Percentiles rank a stretch among this genome's conserved stretches.
phyloP scores from a whole-genome alignment of 495 filamentous ascomycete species.

The Penicillium malachiteum region DNA sequence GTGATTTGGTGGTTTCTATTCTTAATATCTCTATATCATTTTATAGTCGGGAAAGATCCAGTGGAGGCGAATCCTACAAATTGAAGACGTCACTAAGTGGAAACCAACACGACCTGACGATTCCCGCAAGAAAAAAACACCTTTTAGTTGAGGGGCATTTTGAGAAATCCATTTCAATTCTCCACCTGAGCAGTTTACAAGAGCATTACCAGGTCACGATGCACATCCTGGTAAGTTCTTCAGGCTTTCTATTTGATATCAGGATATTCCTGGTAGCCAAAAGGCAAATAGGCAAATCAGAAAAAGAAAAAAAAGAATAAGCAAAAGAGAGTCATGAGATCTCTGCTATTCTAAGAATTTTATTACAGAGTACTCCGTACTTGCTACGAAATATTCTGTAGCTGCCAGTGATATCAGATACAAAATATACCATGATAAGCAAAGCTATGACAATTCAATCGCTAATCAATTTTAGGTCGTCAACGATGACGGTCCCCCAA shows the following conservation, averaged over 20 bases:
- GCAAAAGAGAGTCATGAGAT: not conserved
- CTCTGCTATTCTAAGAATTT: not conserved
- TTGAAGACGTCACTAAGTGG: too few relatives aligned
- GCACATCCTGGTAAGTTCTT: constrained; percentile 48
- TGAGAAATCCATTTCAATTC: too few relatives aligned
- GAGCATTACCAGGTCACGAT: constrained; percentile 20
- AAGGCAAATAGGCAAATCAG: too few relatives aligned
- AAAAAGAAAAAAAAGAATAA: not conserved
- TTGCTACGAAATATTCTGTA: not conserved
- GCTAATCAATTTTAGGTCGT: constrained; percentile 53
- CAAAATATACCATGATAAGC: not conserved
- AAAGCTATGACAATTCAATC: not conserved
- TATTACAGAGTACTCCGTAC: not conserved
- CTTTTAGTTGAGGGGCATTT: too few relatives aligned
- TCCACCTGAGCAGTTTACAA: too few relatives aligned
- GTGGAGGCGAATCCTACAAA: too few relatives aligned
- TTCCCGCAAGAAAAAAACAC: too few relatives aligned
- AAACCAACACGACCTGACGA: too few relatives aligned
- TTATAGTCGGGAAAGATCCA: too few relatives aligned
- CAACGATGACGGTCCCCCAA: constrained; percentile 96
- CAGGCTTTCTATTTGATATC: not conserved
- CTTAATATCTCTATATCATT: not conserved
- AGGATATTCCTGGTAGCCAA: not conserved
- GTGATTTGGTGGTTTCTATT: not conserved
- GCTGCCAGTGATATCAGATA: too few relatives aligned